Evolutionary conservation across 2,329 filamentous ascomycete species (phyloP), one percentile per base, ranked within the genome.

Genomic region (Talaromyces sp.): DNA sequence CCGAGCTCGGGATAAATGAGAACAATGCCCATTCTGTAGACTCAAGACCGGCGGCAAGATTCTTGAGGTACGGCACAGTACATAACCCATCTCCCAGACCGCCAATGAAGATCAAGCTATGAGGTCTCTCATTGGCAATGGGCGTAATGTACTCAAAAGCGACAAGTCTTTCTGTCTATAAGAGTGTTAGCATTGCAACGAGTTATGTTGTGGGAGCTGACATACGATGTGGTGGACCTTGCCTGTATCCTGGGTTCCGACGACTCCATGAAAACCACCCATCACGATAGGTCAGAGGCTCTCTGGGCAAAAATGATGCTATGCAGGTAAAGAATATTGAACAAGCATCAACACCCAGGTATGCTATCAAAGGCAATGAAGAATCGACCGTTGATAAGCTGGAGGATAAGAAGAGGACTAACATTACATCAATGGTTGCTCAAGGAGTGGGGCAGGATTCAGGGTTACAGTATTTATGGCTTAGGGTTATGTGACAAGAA

Each of bases 61-160:
- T 70, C 52, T 79, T 73, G 2, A 86, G 80, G 73, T 87, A 89
- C 19, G 78, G 74, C 8, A 87, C 84, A 6, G 82, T 85, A 63
- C 81, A 79, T 60, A 86, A 79, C 22, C 84, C 85, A 73, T 89
- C 86, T 60, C 79, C 82, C 47, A 89, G 79, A 43, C 87, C 87
- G 66, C 84, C 86, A 61, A 88, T 77, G 77, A 85, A 88, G 69
- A 88, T 75, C 59, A 88, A 75, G 33, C 81, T 84, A 74, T 86
- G 72, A 49, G 72, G 73, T 60, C 79, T 80, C 67, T 71, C 65
- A 37, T 70, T 49, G 52, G 60, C 66, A 60, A 64, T 56, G 19
- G 69, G 61, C 13, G 69, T 67, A 19, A 69, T 71, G 66, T 77
- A 80, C 69, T 81, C 80, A 67, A 81, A 81, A 13, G 78, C 75